Evolutionary conservation across 345 rosid species (phyloP).

Genomic region (Aquilaria malaccensis): DNA sequence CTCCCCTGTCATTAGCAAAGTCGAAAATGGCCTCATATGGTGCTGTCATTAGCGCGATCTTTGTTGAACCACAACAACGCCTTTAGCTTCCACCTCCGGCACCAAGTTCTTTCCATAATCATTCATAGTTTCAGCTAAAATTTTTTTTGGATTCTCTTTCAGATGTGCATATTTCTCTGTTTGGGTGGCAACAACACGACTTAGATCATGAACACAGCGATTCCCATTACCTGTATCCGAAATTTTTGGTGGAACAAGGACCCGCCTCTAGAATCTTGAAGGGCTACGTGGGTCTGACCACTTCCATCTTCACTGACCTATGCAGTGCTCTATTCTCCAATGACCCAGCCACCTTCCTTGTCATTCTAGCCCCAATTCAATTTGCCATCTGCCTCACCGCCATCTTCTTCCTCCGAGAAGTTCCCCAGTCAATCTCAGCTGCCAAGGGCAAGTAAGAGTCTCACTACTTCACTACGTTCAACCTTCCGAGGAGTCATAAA

Average conservation of each 20-base stretch:
- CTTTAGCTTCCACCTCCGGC: too few species aligned
- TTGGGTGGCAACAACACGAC: conserved; percentile 95
- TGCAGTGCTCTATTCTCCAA: conserved; percentile 72
- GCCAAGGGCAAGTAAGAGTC: too few species aligned
- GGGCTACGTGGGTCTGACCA: conserved; percentile 83
- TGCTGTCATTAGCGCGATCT: too few species aligned
- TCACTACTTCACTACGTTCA: too few species aligned
- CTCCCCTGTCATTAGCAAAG: too few species aligned
- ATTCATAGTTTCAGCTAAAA: not conserved
- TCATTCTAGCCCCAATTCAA: conserved; percentile 38
- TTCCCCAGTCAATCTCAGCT: too few species aligned
- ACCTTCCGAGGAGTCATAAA: too few species aligned
- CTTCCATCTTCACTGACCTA: conserved; percentile 87
- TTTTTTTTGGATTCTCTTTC: not conserved
- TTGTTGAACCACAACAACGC: too few species aligned
- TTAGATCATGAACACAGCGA: conserved; percentile 91
- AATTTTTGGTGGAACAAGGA: conserved; percentile 85
- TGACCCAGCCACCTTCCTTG: conserved; percentile 50
- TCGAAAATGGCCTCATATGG: too few species aligned
- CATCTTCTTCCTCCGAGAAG: too few species aligned
- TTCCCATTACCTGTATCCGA: conserved; percentile 77
- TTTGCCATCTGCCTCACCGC: too few species aligned
- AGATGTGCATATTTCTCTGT: conserved; percentile 74
- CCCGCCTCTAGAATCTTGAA: conserved; percentile 88
- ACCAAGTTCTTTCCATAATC: too few species aligned